These are phyloP conservation scores for Botryotinia convoluta DNA, from an alignment of 2,329 filamentous ascomycete genomes.

Conservation along the genomic window DNA sequence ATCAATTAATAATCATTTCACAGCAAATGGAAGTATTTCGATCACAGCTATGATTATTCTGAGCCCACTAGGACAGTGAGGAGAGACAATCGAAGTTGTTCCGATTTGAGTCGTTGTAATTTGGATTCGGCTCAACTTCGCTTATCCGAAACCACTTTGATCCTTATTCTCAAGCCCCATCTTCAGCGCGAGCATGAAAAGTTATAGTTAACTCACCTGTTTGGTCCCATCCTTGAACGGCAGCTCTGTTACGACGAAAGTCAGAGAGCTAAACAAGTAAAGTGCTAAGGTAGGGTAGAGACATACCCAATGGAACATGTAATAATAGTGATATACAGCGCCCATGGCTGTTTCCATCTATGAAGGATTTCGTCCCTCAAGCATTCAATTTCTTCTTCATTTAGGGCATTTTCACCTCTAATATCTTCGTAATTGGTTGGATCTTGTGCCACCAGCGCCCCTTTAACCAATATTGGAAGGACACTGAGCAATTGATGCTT, in stretches of 20 bases:
- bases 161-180: neutral
- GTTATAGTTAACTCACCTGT: neutral
- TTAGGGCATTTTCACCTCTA: conserved; percentile 48
- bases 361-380: conserved; percentile 62
- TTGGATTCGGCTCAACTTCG: neutral
- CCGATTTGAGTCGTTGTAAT: neutral
- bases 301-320: conserved; percentile 55
- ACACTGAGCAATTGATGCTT: conserved; percentile 58
- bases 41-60: neutral
- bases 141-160: too few relatives aligned
- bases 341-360: conserved; percentile 65
- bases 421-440: conserved; percentile 62
- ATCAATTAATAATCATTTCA: neutral
- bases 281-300: conserved; percentile 62
- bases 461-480: conserved; percentile 59
- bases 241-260: conserved; percentile 43
- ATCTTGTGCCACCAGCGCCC: conserved; percentile 72
- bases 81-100: neutral
- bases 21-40: too few relatives aligned
- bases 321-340: conserved; percentile 32
- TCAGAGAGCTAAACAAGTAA: conserved; percentile 56
- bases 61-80: neutral
- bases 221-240: conserved; percentile 49
- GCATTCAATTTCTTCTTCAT: conserved; percentile 54
- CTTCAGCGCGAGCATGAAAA: neutral